Evolutionary conservation across 2,329 filamentous ascomycete genomes (phyloP).

Genomic region (Leptographium flavum): DNA sequence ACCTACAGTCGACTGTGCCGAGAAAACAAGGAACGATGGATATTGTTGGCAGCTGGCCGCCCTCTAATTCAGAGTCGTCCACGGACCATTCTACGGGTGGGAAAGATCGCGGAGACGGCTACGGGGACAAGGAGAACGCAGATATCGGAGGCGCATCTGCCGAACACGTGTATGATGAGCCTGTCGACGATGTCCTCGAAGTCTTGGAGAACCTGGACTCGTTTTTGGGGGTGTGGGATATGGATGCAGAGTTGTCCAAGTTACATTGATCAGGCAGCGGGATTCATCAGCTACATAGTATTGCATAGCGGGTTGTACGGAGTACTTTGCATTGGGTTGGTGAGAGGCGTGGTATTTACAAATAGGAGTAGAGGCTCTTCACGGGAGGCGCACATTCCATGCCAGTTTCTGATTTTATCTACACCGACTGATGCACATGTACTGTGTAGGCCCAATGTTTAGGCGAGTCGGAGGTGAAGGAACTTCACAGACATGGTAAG

Average conservation of each 20-base stretch:
- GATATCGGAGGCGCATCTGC: neutral
- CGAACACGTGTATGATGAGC: constrained; percentile 3
- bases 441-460: too few species aligned
- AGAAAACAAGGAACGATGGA: neutral
- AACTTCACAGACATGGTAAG: too few species aligned
- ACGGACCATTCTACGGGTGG: neutral
- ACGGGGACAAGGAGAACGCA: neutral
- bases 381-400: too few species aligned
- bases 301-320: neutral
- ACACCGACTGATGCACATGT: too few species aligned
- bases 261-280: constrained; percentile 12
- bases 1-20: neutral
- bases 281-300: neutral
- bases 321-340: neutral
- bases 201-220: constrained; percentile 31
- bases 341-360: too few species aligned
- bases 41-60: neutral
- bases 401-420: too few species aligned
- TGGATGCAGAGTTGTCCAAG: constrained; percentile 22
- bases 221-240: constrained; percentile 25
- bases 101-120: neutral
- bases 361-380: too few species aligned
- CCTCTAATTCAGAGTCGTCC: neutral
- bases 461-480: too few species aligned
- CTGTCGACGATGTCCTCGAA: constrained; percentile 27